Evolutionary conservation across 495 filamentous ascomycete species (phyloP), one percentile per base, ranked within the genome.

Genomic region (Gamarada debralockiae): DNA sequence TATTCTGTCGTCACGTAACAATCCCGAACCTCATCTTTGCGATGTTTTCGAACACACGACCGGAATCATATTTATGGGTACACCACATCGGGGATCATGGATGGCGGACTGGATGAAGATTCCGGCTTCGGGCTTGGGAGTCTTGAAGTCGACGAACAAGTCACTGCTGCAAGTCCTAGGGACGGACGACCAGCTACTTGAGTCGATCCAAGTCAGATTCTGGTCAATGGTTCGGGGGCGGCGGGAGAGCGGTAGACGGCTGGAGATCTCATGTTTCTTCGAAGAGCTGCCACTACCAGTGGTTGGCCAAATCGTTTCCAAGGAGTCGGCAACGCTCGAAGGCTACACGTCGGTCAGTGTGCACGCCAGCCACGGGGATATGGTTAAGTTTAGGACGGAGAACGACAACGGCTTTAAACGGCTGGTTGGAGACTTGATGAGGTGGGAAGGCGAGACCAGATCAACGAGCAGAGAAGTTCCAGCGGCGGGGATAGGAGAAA

Each of bases 291-390:
- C 38, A 3, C 21, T 51, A 20, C 21, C 48, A 3, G 40, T 40
- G 2, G 20, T 42, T 39, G 54, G 54, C 2, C 12, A 45, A 34
- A 20, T 57, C 27, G 53, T 56, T 51, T 51, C 59, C 12, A 56
- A 57, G 18, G 53, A 56, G 13, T 67, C 64, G 21, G 17, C 48
- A 45, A 46, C 40, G 38, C 5, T 56, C 20, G 39, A 45, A 44
- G 60, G 62, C 33, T 64, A 69, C 46, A 50, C 14, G 15, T n/a
- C 55, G n/a, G 24, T 61, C 17, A 61, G 59, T 53, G 62, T 75
- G 24, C 63, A 65, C 38, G 67, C 65, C 17, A 66, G 71, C 43
- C 72, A 73, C 49, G 58, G 64, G 4, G 50, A 70, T 15, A 73
- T 73, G 71, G 65, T 64, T 25, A 71, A 62, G 36, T 75, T 73